Base-by-base conservation (phyloP, 768 basidiomycete species). In the Collybiopsis luxurians region DNA sequence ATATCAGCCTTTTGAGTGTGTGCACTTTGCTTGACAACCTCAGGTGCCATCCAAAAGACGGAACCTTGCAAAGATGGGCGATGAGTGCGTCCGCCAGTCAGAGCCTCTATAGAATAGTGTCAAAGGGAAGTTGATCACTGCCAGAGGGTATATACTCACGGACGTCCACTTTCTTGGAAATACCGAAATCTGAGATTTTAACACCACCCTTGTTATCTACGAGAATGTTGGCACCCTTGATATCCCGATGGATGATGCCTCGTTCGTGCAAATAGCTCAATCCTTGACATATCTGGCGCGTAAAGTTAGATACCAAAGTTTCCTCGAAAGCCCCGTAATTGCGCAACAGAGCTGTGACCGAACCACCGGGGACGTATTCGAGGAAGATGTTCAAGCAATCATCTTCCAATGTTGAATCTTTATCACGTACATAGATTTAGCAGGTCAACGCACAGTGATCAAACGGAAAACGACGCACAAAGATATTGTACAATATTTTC, bases 41-140 rank as follows among this genome's bases (percentile, higher is more conserved):
- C 96, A 0, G 96, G 96, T 0, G 96, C 96, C 96, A 98, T 98
- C 96, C 96, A 98, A 73, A 97, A 98, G 11, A 98, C 95, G 1
- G 95, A 97, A 2, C 97, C 97, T 70, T 98, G 97, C 4, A 98
- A 75, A 1, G 97, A 98, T 4, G 94, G 92, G 6, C 97, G 81
- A 67, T 98, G 89, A 43, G 86, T 81, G 23, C 89, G 85, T 56
- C 89, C 85, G 11, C 86, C 86, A 23, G 74, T 72, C 43, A 81
- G 59, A 34, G 80, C 69, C 65, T 76, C 77, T 80, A 55, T 12
- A 19, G 11, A 48, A 47, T 24, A 1, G 11, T 2, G 21, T 46
- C 19, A 55, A 23, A 26, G 24, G 5, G n/a, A 19, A 17, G 7
- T 24, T 34, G 6, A 34, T 21, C n/a, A 17, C 23, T 5, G 47